Base-by-base conservation (phyloP, 352 stramenopile genomes). In the Phytopythium delawarense region DNA sequence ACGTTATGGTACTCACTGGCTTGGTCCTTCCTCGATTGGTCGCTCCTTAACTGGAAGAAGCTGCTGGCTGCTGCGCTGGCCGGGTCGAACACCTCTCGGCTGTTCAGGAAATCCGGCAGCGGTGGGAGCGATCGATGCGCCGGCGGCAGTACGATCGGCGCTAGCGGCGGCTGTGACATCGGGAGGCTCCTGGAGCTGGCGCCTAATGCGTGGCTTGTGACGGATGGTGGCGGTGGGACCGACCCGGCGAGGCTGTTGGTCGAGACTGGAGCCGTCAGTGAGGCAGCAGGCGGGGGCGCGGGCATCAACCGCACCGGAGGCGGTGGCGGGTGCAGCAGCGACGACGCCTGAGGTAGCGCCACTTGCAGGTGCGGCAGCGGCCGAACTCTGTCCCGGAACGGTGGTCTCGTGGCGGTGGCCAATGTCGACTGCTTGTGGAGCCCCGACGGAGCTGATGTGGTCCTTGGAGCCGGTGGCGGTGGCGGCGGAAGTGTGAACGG, bases 91-190 rank as follows among this genome's bases (percentile, higher is more conserved):
- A 78, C 72, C 56, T 92, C 81, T 42, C 80, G 72, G 34, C 62
- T 83, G 16, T 77, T 86, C 13, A 91, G 68, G 40, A 90, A 88
- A n/a, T 89, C 79, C 0, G 80, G 82, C 5, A 90, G 64, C 12
- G 75, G 76, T 0, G 79, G 79, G 16, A 88, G 73, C 9, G 79
- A 80, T 2, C 79, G 81, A 57, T 80, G 70, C 30, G 70, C 72
- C 57, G 77, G 77, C 44, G 77, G 75, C 8, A 83, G 61, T 51
- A 81, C 81, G 23, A 91, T 79, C 2, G 79, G 80, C 21, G 78
- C 82, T 18, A 86, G 59, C 16, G 77, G 62, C 45, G 53, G 67
- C 61, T 61, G 65, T 37, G 64, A 66, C 4, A 52, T 40, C 21
- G 37, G 55, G 2, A 61, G 42, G 18, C 28, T 37, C 18, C 21